Evolutionary conservation across 2,329 filamentous ascomycete genomes (phyloP).

Genomic region (Scedosporium dehoogii): DNA sequence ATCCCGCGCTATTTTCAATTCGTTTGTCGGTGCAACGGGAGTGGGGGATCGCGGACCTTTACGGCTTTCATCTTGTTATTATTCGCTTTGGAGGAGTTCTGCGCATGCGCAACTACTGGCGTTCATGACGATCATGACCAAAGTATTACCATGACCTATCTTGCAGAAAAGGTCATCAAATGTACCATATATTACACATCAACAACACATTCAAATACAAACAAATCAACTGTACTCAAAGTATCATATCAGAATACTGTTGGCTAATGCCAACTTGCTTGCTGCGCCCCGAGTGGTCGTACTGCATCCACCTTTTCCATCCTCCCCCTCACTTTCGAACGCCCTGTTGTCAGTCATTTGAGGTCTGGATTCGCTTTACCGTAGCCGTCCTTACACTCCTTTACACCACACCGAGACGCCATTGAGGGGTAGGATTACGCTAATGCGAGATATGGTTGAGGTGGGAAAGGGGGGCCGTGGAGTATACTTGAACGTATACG

Average conservation of each 20-base stretch:
- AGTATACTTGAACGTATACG: background rate
- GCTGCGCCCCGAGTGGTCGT: background rate
- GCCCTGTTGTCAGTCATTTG: background rate
- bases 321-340: background rate
- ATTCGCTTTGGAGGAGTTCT: background rate
- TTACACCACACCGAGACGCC: background rate
- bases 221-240: background rate
- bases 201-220: background rate
- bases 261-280: no score
- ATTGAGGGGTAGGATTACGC: constrained; percentile 4
- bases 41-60: background rate
- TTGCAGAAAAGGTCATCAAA: background rate
- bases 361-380: background rate
- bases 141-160: background rate
- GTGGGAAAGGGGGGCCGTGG: background rate
- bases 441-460: background rate
- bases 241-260: background rate
- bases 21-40: background rate
- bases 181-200: background rate
- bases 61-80: background rate
- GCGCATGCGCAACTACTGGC: background rate
- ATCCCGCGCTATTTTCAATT: background rate
- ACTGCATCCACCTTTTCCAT: background rate
- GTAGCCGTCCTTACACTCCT: background rate
- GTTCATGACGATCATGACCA: constrained; percentile 1